Base-by-base conservation (phyloP, 805 yeast genomes). In the Myxozyma kluyveri region DNA sequence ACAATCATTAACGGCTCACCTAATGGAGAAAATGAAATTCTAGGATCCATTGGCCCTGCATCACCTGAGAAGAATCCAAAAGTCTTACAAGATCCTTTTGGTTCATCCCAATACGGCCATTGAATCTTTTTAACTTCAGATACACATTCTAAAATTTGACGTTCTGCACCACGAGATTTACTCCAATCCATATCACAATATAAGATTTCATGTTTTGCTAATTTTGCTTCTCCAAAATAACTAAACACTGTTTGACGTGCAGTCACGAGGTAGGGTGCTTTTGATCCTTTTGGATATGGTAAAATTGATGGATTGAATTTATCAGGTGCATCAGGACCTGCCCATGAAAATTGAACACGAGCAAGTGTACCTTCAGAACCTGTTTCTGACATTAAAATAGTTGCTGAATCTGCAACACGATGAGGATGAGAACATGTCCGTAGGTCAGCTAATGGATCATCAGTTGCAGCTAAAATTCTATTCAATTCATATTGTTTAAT, bases 1-100 rank as follows among this genome's bases (percentile, higher is more conserved):
- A 44, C 44, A 18, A 48, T 36, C 44, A 50, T 27, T 4, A 50
- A n/a, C 26, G 54, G 54, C 54, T 50, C 54, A n/a, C 54, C 54
- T 18, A 37, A 1, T 10, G 54, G 54, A 14, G 54, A 50, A 12
- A 37, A 32, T 10, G 46, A 44, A 6, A 46, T 26, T 4, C 54
- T 44, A 3, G 54, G 42, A 22, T 50, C 54, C 7, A 12, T 48
- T 12, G 21, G 53, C 3, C 52, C 52, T 12, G 14, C 14, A 14
- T 47, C 44, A 33, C 24, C 40, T 9, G 23, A 2, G 23, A 14
- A 22, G 23, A 47, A 21, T 6, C 6, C 38, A 10, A 12, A 23
- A 24, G 38, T 18, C 0, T 5, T 3, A 44, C 51, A 48, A 12
- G 29, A 29, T 18, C 54, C 51, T 4, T 24, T 1, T 6, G 40